phyloP scores from a whole-genome alignment of 148 eudicot species.

The Oxyria digyna region DNA sequence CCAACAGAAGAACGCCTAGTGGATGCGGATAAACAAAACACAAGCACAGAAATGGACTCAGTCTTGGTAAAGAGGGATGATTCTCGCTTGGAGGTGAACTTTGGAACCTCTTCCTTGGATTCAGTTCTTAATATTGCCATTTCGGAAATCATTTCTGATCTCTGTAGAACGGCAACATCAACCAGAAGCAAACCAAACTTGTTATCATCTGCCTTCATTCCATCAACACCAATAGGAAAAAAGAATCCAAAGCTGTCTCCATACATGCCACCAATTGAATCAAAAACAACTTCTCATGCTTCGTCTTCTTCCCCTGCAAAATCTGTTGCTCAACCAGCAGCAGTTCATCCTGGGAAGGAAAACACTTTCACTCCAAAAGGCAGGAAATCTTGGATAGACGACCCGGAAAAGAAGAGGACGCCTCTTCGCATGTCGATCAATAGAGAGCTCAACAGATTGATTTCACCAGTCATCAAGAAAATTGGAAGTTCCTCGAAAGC shows the following conservation, averaged over 20 bases:
- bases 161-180: neutral
- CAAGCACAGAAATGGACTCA: conserved; percentile 16
- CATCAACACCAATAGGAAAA: conserved; percentile 22
- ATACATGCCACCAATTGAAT: conserved; percentile 26
- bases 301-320: conserved; percentile 39
- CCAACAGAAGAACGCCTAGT: conserved; percentile 4
- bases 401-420: conserved; percentile 33
- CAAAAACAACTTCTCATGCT: conserved; percentile 18
- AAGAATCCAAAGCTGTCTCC: conserved; percentile 43
- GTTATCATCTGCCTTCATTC: neutral
- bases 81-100: conserved; percentile 43
- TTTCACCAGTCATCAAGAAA: conserved; percentile 25
- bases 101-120: neutral
- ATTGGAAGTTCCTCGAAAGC: conserved; percentile 30
- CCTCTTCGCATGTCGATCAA: conserved; percentile 37
- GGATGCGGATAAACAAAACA: conserved; percentile 12
- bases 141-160: neutral
- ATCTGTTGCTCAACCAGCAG: conserved; percentile 12
- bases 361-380: conserved; percentile 34
- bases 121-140: conserved; percentile 1
- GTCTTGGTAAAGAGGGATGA: conserved; percentile 24
- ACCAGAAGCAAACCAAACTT: neutral
- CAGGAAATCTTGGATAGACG: conserved; percentile 19
- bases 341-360: conserved; percentile 37
- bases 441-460: conserved; percentile 28